These are phyloP conservation scores for Pleurotus eryngii DNA, from an alignment of 768 basidiomycete genomes.

Conservation along the genomic window DNA sequence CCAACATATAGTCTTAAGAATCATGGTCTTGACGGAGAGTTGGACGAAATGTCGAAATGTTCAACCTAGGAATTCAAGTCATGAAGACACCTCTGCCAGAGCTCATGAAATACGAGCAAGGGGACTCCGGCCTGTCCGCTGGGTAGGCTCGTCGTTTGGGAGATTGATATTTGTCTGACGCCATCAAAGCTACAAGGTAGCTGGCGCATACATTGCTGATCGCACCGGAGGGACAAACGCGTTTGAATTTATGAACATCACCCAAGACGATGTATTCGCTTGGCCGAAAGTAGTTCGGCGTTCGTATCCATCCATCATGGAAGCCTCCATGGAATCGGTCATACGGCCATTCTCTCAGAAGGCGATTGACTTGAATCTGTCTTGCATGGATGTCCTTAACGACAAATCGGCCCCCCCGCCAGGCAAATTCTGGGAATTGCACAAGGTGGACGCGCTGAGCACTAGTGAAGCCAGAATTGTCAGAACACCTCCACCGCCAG, in stretches of 20 bases:
- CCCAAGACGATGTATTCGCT: slow-evolving; percentile 65
- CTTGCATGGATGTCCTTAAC: slow-evolving; percentile 52
- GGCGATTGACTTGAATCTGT: slow-evolving; percentile 52
- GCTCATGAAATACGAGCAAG: slow-evolving; percentile 57
- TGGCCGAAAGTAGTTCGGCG: slow-evolving; percentile 52
- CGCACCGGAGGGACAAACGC: slow-evolving; percentile 54
- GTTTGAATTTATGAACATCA: slow-evolving; percentile 62
- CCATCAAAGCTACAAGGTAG: slow-evolving; percentile 51
- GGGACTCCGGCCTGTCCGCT: slow-evolving; percentile 24
- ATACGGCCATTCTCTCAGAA: slow-evolving; percentile 56
- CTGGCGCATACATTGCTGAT: slow-evolving; percentile 60
- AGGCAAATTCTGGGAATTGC: slow-evolving; percentile 20
- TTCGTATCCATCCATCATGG: slow-evolving; percentile 52
- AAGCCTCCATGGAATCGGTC: slow-evolving; percentile 44
- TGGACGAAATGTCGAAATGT: slow-evolving; percentile 53
- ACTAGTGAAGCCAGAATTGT: slow-evolving; percentile 58
- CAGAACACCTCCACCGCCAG: slow-evolving; percentile 37
- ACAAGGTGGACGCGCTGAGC: slow-evolving; percentile 27
- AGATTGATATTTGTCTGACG: not conserved
- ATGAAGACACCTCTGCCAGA: slow-evolving; percentile 52
- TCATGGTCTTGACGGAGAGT: slow-evolving; percentile 48
- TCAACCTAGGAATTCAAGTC: slow-evolving; percentile 50
- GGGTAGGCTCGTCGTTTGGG: not conserved
- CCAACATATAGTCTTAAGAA: slow-evolving; percentile 42
- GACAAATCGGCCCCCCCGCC: slow-evolving; percentile 48